Base-by-base conservation (phyloP, 148 eudicot species). In the Fagopyrum homotropicum region DNA sequence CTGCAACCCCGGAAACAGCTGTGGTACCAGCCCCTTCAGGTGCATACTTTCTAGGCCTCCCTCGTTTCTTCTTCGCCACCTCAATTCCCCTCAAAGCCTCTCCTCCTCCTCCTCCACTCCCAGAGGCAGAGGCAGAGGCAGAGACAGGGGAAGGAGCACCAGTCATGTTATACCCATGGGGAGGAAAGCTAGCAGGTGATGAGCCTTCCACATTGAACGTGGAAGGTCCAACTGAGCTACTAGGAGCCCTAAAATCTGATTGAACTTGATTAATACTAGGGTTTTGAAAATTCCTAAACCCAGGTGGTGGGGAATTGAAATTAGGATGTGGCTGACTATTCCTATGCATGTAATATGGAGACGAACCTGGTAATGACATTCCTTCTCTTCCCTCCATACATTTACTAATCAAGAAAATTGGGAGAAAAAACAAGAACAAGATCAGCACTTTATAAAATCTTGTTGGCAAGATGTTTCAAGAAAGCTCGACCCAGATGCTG, bases 11-110 rank as follows among this genome's bases (percentile, higher is more conserved):
- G 4, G 68, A 76, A 22, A 52, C 70, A 35, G 47, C 2, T 5
- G 46, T 19, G 0, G 75, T 47, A 12, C 72, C 80, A 48, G 97
- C 75, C 19, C 96, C 96, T 83, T 87, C 97, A 29, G 97, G 96
- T 3, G 87, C 89, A 80, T 95, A 95, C 35, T 95, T 92, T 72
- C 98, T 78, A 4, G 98, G 98, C 86, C 98, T 90, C 22, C 98
- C 98, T 73, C 98, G 86, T 83, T 95, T 95, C 82, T 92, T 95
- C 91, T 89, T 95, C 12, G 64, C 72, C 17, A 86, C 75, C 56
- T 85, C 96, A 78, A 84, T 79, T 71, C 83, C 93, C 78, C 87
- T 79, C 71, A 40, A 40, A 14, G 71, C 17, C 46, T 35, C 70
- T 11, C 16, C 71, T 7, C 14, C 66, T 9, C 40, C 30, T 12